Evolutionary conservation across 1,139 yeast genomes (phyloP).

Genomic region (Protomyces pachydermus): DNA sequence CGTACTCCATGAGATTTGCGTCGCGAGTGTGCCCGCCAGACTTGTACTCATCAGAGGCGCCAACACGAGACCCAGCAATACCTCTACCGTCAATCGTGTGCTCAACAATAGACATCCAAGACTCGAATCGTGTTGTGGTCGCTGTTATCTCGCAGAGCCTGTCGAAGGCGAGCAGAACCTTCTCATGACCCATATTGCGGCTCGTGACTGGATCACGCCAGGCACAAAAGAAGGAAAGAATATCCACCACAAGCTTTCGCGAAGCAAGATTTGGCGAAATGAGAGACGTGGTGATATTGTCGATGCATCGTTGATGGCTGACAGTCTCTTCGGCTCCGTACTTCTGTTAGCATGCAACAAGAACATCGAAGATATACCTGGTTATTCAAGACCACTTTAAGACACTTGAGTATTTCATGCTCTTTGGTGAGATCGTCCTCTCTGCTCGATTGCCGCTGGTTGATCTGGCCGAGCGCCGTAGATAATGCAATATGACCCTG

Average conservation of each 20-base stretch:
- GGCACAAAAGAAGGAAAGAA: slow-evolving; percentile 54
- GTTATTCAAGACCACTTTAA: slow-evolving; percentile 56
- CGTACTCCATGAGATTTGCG: slow-evolving; percentile 70
- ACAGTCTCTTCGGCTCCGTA: slow-evolving; percentile 57
- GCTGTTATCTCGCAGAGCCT: slow-evolving; percentile 56
- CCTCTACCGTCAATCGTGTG: slow-evolving; percentile 83
- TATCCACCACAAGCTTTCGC: slow-evolving; percentile 74
- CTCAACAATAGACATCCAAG: slow-evolving; percentile 75
- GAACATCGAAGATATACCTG: slow-evolving; percentile 32
- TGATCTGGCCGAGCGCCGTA: slow-evolving; percentile 50
- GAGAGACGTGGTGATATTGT: slow-evolving; percentile 57
- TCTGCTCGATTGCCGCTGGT: slow-evolving; percentile 35
- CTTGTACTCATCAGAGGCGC: slow-evolving; percentile 83
- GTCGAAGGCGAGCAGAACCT: slow-evolving; percentile 61
- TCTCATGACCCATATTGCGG: slow-evolving; percentile 49
- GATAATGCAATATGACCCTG: slow-evolving; percentile 88
- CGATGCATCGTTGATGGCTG: slow-evolving; percentile 49
- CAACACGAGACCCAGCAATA: slow-evolving; percentile 81
- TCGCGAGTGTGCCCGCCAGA: slow-evolving; percentile 60
- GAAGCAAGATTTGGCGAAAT: slow-evolving; percentile 64
- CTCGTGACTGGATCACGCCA: slow-evolving; percentile 44
- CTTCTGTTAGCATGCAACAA: neutral
- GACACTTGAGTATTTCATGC: slow-evolving; percentile 55
- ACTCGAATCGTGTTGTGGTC: slow-evolving; percentile 64
- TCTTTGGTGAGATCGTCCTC: slow-evolving; percentile 54